These are phyloP conservation scores for Peronospora farinosa DNA, from an alignment of 352 stramenopile genomes.

Conservation along the genomic window DNA sequence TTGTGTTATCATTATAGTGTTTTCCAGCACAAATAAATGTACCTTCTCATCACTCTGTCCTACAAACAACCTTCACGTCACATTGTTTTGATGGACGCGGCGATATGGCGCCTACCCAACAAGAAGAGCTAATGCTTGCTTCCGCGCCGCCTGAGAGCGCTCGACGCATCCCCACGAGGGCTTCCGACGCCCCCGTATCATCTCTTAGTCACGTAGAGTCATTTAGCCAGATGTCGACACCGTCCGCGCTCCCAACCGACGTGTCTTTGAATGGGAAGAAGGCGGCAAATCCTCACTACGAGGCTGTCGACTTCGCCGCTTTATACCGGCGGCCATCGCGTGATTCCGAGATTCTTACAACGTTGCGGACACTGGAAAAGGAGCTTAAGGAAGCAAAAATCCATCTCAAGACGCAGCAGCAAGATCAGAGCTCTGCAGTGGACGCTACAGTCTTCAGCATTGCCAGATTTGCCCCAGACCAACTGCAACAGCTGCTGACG, in stretches of 20 bases:
- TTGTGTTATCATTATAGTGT: too few relatives aligned
- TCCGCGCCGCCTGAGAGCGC: constrained; percentile 4
- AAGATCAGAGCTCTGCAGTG: constrained; percentile 9
- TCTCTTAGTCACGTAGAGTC: background rate
- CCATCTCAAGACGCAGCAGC: constrained; percentile 30
- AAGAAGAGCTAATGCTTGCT: constrained; percentile 16
- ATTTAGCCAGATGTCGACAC: constrained; percentile 1
- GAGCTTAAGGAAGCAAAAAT: constrained; percentile 46
- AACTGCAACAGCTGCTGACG: constrained; percentile 58
- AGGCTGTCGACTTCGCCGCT: constrained; percentile 37
- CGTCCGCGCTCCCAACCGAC: constrained; percentile 21
- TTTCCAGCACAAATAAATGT: background rate
- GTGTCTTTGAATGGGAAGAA: constrained; percentile 14
- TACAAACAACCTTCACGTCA: constrained; percentile 1
- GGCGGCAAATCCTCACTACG: background rate
- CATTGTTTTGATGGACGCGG: constrained; percentile 6
- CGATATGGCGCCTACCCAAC: constrained; percentile 30
- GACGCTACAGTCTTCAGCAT: constrained; percentile 12
- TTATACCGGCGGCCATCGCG: constrained; percentile 61
- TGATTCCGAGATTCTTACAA: constrained; percentile 45
- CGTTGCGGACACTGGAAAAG: constrained; percentile 45
- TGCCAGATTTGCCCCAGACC: constrained; percentile 46
- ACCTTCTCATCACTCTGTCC: background rate
- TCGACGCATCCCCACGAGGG: constrained; percentile 8
- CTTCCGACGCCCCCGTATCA: background rate